Percentiles rank a stretch among this genome's conserved stretches.
These are phyloP conservation scores for Astrephomene gubernaculifera DNA, from an alignment of 139 green algal genomes.

Conservation along the genomic window DNA sequence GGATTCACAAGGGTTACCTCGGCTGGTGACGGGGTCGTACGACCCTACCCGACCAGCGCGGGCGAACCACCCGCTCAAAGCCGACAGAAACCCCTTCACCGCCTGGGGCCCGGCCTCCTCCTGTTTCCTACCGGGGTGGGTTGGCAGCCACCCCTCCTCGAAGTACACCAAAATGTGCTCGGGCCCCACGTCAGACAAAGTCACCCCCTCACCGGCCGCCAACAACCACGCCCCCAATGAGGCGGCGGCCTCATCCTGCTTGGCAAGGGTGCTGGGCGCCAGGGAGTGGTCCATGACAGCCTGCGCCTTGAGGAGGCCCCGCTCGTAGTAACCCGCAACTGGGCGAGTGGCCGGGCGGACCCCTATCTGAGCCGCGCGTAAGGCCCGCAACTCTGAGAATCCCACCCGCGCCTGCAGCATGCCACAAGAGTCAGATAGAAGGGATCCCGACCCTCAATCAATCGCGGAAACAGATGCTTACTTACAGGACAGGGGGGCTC, in stretches of 20 bases:
- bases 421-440: too few species aligned
- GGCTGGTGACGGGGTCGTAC: neutral
- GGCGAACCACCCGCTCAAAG: neutral
- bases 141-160: neutral
- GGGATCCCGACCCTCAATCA: too few species aligned
- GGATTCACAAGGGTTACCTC: neutral
- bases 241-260: neutral
- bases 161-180: conserved; percentile 4
- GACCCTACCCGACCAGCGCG: neutral
- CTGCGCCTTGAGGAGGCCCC: neutral
- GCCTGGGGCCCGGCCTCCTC: neutral
- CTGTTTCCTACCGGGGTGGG: neutral
- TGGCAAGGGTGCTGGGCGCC: neutral
- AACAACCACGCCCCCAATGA: neutral
- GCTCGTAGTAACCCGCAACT: neutral
- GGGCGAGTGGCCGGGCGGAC: too few species aligned
- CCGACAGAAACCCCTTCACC: neutral
- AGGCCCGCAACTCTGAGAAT: too few species aligned
- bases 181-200: neutral
- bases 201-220: neutral
- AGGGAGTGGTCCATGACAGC: neutral
- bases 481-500: too few species aligned
- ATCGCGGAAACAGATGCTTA: too few species aligned
- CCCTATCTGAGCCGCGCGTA: too few species aligned
- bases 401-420: too few species aligned